A percentile compares a stretch with the other conserved stretches of the same genome.
These are phyloP conservation scores for Talaromyces adpressus DNA, from an alignment of 495 filamentous ascomycete genomes.

Conservation along the genomic window DNA sequence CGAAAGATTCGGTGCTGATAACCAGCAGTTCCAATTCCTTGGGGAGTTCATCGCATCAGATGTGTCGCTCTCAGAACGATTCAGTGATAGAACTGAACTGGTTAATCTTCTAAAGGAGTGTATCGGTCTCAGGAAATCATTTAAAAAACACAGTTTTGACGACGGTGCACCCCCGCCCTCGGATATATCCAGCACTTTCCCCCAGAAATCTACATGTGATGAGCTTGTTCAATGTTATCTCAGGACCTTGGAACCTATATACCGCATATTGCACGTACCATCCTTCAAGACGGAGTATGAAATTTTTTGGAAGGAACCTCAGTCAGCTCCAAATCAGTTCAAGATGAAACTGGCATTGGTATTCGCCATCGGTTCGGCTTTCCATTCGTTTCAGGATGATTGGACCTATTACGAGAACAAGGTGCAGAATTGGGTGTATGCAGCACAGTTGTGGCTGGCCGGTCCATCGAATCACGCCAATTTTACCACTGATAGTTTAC, in stretches of 20 bases:
- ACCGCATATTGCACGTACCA: slow-evolving; percentile 42
- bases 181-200: slow-evolving; percentile 15
- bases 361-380: slow-evolving; percentile 23
- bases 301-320: slow-evolving; percentile 26
- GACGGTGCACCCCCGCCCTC: slow-evolving; percentile 11
- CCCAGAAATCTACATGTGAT: slow-evolving; percentile 23
- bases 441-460: slow-evolving; percentile 46
- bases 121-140: slow-evolving; percentile 11
- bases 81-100: slow-evolving; percentile 11
- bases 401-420: slow-evolving; percentile 20
- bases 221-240: slow-evolving; percentile 39
- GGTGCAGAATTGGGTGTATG: slow-evolving; percentile 43
- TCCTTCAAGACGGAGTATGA: slow-evolving; percentile 41
- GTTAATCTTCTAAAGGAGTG: slow-evolving; percentile 14
- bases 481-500: slow-evolving; percentile 33
- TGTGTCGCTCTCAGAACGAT: slow-evolving; percentile 6
- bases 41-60: not conserved
- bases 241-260: slow-evolving; percentile 34
- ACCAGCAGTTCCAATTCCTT: not conserved
- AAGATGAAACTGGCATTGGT: slow-evolving; percentile 18
- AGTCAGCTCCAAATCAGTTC: slow-evolving; percentile 12
- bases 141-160: slow-evolving; percentile 14
- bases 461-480: slow-evolving; percentile 41
- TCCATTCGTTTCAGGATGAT: slow-evolving; percentile 18
- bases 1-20: not conserved